Percentiles rank a stretch among this genome's conserved stretches.
Conservation (phyloP, 1,284 basidiomycete genomes). For the Uromyces viciae-fabae region DNA sequence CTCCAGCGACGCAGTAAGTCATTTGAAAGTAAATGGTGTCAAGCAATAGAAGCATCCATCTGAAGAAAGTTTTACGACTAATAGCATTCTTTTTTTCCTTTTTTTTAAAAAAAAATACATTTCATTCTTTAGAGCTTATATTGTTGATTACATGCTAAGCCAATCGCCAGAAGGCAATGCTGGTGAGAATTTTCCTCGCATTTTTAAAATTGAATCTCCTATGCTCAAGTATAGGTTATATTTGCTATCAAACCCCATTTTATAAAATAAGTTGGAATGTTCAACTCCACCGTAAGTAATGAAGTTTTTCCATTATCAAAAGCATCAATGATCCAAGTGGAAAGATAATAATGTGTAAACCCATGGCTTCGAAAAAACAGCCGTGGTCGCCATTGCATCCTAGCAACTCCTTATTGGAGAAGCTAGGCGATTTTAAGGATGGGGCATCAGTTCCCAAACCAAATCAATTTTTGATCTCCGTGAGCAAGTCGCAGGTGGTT, state of each 20-base stretch:
- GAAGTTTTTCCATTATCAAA: too few species aligned
- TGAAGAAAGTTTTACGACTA: background rate
- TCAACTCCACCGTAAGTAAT: slow-evolving; percentile 16
- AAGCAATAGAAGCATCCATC: background rate
- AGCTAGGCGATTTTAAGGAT: slow-evolving; percentile 17
- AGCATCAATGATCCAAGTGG: too few species aligned
- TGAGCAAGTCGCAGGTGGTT: slow-evolving; percentile 34
- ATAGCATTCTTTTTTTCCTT: background rate
- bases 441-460: slow-evolving; percentile 27
- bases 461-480: slow-evolving; percentile 32
- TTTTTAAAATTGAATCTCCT: too few species aligned
- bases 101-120: background rate
- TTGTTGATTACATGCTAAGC: slow-evolving; percentile 21
- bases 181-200: slow-evolving; percentile 25
- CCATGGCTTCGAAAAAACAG: too few species aligned
- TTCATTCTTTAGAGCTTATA: slow-evolving; percentile 24
- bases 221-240: too few species aligned
- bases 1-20: slow-evolving; percentile 35
- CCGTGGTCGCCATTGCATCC: slow-evolving; percentile 35
- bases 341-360: too few species aligned
- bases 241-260: too few species aligned
- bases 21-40: background rate
- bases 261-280: slow-evolving; percentile 29
- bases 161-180: slow-evolving; percentile 26
- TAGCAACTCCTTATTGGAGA: slow-evolving; percentile 28